Percentiles rank a stretch among this genome's conserved stretches.
These are phyloP conservation scores for Trametes elegans DNA, from an alignment of 768 basidiomycete species.

Conservation along the genomic window DNA sequence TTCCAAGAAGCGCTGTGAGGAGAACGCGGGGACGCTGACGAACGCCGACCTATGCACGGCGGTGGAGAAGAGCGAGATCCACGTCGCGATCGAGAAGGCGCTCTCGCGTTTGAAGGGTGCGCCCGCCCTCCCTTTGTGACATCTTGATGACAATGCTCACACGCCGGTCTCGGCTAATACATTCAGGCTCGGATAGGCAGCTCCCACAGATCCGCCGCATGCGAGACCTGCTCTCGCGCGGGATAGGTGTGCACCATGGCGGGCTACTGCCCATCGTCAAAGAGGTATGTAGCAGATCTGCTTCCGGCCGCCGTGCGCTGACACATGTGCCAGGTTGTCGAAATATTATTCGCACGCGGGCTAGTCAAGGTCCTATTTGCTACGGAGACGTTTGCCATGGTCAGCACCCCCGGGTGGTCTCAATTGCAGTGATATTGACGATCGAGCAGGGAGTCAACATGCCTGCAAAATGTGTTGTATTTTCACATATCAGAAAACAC, in stretches of 20 bases:
- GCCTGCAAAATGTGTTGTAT: slow-evolving; percentile 97
- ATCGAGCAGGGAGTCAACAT: slow-evolving; percentile 89
- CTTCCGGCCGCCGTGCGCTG: neutral
- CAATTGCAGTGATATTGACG: too few relatives aligned
- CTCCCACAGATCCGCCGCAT: slow-evolving; percentile 92
- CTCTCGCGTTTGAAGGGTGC: slow-evolving; percentile 86
- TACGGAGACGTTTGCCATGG: slow-evolving; percentile 99
- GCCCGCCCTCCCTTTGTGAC: slow-evolving; percentile 15
- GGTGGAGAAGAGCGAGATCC: slow-evolving; percentile 95
- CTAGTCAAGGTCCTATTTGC: slow-evolving; percentile 96
- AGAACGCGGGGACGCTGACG: slow-evolving; percentile 86
- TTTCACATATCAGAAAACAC: slow-evolving; percentile 92
- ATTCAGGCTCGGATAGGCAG: slow-evolving; percentile 88
- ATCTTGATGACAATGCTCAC: neutral
- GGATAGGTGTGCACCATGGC: slow-evolving; percentile 97
- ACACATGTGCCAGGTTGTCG: slow-evolving; percentile 66
- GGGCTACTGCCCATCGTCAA: slow-evolving; percentile 96
- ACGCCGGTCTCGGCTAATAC: neutral
- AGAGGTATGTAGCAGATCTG: slow-evolving; percentile 55
- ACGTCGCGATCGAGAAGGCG: slow-evolving; percentile 91
- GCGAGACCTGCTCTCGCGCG: slow-evolving; percentile 84
- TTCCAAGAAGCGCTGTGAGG: slow-evolving; percentile 96
- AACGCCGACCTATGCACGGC: slow-evolving; percentile 87
- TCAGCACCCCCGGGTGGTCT: too few relatives aligned
- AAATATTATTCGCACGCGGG: slow-evolving; percentile 93